Base-by-base conservation (phyloP, 1,139 yeast genomes). In the Entelexis sorbosivorans region DNA sequence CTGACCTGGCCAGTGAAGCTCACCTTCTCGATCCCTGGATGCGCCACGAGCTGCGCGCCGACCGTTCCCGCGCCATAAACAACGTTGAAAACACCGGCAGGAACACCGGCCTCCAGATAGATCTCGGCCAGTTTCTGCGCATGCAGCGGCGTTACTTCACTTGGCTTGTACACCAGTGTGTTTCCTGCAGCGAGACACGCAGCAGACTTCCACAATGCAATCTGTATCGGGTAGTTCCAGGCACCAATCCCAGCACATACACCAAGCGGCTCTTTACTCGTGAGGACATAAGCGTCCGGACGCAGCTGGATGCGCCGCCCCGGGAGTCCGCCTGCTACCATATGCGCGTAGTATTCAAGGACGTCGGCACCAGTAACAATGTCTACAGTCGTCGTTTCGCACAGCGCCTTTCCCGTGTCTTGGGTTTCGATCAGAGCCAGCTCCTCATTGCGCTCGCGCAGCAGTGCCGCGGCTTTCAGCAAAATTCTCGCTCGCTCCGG, bases 1-100 rank as follows among this genome's bases (percentile, higher is more conserved):
- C 78, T 79, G 52, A 91, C 82, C 24, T 89, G 82, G 60, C 93
- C 93, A 48, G 93, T 83, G 69, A 83, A 83, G 31, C 91, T 88
- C 62, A 83, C 75, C 73, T 83, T 83, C 67, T 79, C 78, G 61
- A 83, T 75, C 63, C 71, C 74, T 60, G 75, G 77, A 67, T 83
- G 91, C 56, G 73, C 71, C 44, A 85, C 73, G 61, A 83, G 74
- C 48, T 87, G 86, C 57, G 80, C 77, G 66, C 93, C 93, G 55
- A 86, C 78, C 61, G 75, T 73, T 65, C 93, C 93, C 60, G 76
- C 79, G 56, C 93, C 91, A 59, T 82, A 77, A 48, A 82, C 72
- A 59, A 83, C 73, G 70, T 83, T 83, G 60, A 82, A 70, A 50
- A 82, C 89, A 68, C 94, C 94, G 17, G 81, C 73, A 59, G 94